Base-by-base conservation (phyloP, 23 red algal genomes). In the Porphyridium purpureum region DNA sequence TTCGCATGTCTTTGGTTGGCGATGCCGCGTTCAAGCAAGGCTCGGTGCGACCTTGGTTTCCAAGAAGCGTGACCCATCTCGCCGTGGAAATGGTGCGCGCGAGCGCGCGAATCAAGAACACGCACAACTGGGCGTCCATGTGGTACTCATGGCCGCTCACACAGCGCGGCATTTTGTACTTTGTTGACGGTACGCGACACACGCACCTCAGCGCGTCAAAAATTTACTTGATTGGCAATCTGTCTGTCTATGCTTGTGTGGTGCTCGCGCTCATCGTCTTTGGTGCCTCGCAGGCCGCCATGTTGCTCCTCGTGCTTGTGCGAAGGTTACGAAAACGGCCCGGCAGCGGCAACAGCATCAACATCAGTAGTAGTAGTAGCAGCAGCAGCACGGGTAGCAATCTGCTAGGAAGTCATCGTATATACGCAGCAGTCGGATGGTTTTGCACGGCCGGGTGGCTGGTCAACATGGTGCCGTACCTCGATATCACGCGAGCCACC, bases 201-300 rank as follows among this genome's bases (percentile, higher is more conserved):
- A n/a, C n/a, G n/a, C n/a, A n/a, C n/a, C n/a, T n/a, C 31, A 25
- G 22, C 53, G 67, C 62, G 26, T 59, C 65, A 35, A 64, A 72
- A 63, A 83, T 94, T 17, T 94, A 94, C 47, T 53, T 82, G 7
- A 77, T 94, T 31, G 64, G 80, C 27, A 94, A 94, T 29, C 87
- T 77, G 21, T 44, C 35, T 7, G 75, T 81, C 8, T 32, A 49
- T 3, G 54, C 60, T 4, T 31, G 65, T 28, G 60, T 74, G 14
- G 49, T 93, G 2, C 22, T 51, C 14, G 59, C 51, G 41, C 55
- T 82, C 27, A 15, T 51, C 8, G 48, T 26, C 1, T 70, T 82
- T 36, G 3, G 57, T 2, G 4, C 41, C 7, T 48, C 63, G 35
- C 25, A 22, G 3, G 21, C 50, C 27, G 25, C 27, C 21, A 6